These are phyloP conservation scores for Margaritispora aquatica DNA, from an alignment of 495 filamentous ascomycete genomes.

Conservation along the genomic window DNA sequence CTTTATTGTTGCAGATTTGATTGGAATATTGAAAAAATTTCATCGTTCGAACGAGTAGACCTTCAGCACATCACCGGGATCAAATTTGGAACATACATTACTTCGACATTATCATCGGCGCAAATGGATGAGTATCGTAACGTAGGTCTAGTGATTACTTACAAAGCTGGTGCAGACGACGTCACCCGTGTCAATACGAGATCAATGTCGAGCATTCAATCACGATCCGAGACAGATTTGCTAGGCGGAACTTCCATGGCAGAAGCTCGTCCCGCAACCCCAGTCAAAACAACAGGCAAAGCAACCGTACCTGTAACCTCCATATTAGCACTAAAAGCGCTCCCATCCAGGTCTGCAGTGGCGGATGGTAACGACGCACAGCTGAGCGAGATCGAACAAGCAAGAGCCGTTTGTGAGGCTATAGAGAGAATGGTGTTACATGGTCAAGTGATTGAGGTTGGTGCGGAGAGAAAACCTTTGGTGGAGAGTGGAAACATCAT, in stretches of 20 bases:
- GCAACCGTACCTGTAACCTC: constrained; percentile 16
- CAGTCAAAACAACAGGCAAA: constrained; percentile 20
- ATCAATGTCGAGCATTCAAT: constrained; percentile 51
- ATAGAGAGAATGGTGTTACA: constrained; percentile 23
- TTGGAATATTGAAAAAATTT: constrained; percentile 88
- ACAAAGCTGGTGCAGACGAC: constrained; percentile 58
- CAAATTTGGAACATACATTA: constrained; percentile 80
- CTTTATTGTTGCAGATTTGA: constrained; percentile 87
- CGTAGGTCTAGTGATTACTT: constrained; percentile 74
- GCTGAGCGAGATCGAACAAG: constrained; percentile 61
- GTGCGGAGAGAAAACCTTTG: constrained; percentile 30
- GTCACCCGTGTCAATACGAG: constrained; percentile 77
- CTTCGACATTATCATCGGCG: constrained; percentile 66
- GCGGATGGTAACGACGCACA: constrained; percentile 26
- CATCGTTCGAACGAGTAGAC: constrained; percentile 81
- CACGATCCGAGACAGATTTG: constrained; percentile 17
- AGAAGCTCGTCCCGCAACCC: background rate
- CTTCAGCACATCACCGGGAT: constrained; percentile 64
- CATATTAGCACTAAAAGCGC: constrained; percentile 51
- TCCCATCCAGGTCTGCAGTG: constrained; percentile 46
- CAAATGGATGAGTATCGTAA: constrained; percentile 74
- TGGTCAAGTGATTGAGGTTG: constrained; percentile 24
- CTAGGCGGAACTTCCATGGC: constrained; percentile 11
- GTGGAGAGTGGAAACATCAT: constrained; percentile 76
- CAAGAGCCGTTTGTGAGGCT: constrained; percentile 63